Evolutionary conservation across 768 basidiomycete species (phyloP), one percentile per base, ranked within the genome.

Genomic region (Hericium erinaceus): DNA sequence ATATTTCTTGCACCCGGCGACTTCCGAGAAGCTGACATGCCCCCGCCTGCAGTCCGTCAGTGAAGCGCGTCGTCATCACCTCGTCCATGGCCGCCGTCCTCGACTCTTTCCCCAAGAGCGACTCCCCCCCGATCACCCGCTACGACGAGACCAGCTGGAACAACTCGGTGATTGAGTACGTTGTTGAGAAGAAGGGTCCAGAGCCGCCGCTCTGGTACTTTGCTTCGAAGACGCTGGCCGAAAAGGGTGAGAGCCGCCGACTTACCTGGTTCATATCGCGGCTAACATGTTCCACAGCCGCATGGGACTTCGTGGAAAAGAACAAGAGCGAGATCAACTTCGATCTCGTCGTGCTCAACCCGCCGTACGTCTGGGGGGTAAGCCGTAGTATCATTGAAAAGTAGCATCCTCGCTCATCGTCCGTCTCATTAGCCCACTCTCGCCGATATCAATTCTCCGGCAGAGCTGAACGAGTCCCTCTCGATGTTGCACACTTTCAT

Each of bases 61-160:
- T 79, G 59, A 68, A 76, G 67, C 68, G 78, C 13, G 69, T 79
- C 3, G 74, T 78, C 15, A 63, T 78, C 61, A 78, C 77, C 5
- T 72, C 72, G 1, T 75, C 75, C 3, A 67, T 69, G 53, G 76
- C 75, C 22, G 56, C 71, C 8, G 39, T 70, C 18, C 16, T 64
- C 66, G 20, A 52, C 10, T 50, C 39, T 51, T 51, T 37, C 16
- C 6, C 3, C 7, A 46, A 22, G 5, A 24, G 8, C 55, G 48
- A 16, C 18, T 20, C 11, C 13, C 41, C 11, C 13, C 41, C 40
- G 18, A 41, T 33, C 48, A 18, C 22, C 26, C 16, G 44, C 44
- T 22, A 48, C 52, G 55, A 56, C 26, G 60, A 68, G 59, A 58
- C 53, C 37, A 65, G 73, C 59, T 74, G 71, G 71, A 72, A 73